Percentiles rank a stretch among this genome's conserved stretches.
Conservation (phyloP, 306 rosid genomes). For the Inga oerstediana region DNA sequence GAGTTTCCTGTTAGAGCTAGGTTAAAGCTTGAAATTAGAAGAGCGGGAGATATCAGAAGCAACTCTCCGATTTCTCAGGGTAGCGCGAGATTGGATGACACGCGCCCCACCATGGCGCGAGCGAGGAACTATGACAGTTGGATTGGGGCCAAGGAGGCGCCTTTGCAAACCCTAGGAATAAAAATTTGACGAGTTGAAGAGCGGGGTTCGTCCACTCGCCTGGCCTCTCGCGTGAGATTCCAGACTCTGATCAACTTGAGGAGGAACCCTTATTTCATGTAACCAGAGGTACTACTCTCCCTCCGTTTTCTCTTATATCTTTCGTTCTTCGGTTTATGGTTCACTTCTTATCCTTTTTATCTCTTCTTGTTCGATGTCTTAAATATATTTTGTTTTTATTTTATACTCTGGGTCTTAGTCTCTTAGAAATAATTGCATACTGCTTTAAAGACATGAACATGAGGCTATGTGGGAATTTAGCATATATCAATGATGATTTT, state of each 20-base stretch:
- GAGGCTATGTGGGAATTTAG: neutral
- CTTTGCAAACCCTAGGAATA: slow-evolving; percentile 44
- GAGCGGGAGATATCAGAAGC: slow-evolving; percentile 9
- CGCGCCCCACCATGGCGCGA: slow-evolving; percentile 45
- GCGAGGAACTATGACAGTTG: slow-evolving; percentile 26
- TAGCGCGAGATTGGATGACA: neutral
- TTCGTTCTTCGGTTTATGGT: neutral
- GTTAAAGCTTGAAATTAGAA: slow-evolving; percentile 3
- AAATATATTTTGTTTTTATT: neutral
- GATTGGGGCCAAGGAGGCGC: slow-evolving; percentile 39
- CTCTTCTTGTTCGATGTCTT: neutral
- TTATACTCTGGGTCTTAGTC: neutral
- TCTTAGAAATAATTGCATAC: neutral
- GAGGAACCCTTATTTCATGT: neutral
- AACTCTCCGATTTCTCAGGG: too few relatives aligned
- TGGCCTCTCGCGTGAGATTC: slow-evolving; percentile 47
- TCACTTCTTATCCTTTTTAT: neutral
- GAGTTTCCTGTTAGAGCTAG: neutral
- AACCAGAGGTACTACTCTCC: neutral
- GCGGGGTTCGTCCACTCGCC: slow-evolving; percentile 43
- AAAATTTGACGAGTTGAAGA: slow-evolving; percentile 34
- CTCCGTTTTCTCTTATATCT: neutral
- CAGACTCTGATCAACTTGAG: slow-evolving; percentile 17
- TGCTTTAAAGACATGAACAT: neutral
- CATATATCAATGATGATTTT: neutral